These are phyloP conservation scores for Venturia effusa DNA, from an alignment of 2,329 filamentous ascomycete genomes.

Conservation along the genomic window DNA sequence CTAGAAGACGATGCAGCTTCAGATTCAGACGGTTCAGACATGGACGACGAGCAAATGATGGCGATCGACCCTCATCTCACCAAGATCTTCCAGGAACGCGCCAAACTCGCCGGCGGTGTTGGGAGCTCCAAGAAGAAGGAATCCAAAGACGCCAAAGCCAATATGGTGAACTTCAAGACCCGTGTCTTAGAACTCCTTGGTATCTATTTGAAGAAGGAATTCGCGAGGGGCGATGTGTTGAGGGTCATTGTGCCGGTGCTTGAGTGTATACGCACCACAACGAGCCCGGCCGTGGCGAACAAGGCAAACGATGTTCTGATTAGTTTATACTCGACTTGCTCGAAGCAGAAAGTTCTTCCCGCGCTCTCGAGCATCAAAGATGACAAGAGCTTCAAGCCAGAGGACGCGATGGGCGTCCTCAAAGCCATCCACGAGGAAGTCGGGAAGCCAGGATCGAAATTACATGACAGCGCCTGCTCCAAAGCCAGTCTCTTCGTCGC, in stretches of 20 bases:
- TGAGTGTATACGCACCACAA: constrained; percentile 64
- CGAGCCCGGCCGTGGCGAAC: constrained; percentile 61
- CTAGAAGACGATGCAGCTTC: constrained; percentile 41
- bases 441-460: constrained; percentile 50
- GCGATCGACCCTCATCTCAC: constrained; percentile 71
- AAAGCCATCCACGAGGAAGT: constrained; percentile 58
- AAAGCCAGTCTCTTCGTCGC: constrained; percentile 58
- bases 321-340: constrained; percentile 57
- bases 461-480: constrained; percentile 66
- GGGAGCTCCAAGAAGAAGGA: constrained; percentile 62
- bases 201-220: constrained; percentile 73
- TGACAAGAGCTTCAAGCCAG: constrained; percentile 17
- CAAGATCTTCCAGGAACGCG: constrained; percentile 73
- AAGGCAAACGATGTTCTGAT: constrained; percentile 64
- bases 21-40: constrained; percentile 52
- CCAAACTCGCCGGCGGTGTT: constrained; percentile 27
- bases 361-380: neutral
- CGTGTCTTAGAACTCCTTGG: constrained; percentile 80
- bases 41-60: constrained; percentile 96
- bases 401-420: constrained; percentile 46
- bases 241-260: constrained; percentile 65
- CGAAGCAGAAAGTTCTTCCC: constrained; percentile 33
- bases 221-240: constrained; percentile 55
- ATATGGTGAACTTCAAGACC: constrained; percentile 89
- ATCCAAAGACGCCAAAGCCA: constrained; percentile 77